phyloP scores from a whole-genome alignment of 345 rosid genomes.

The Garcia nutans region DNA sequence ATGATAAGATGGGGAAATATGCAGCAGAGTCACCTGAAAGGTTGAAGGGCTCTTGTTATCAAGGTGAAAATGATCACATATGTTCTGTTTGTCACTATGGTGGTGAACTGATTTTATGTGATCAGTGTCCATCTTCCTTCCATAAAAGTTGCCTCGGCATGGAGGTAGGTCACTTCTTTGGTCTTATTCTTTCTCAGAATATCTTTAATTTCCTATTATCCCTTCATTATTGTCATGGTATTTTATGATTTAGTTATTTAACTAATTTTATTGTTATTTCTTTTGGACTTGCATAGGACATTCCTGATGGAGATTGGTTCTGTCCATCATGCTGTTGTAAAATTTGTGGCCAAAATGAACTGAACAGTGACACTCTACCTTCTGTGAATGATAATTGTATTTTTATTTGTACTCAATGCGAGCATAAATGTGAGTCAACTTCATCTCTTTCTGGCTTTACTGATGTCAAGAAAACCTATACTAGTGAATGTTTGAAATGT shows the following conservation, averaged over 20 bases:
- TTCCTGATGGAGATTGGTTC: slow-evolving; percentile 89
- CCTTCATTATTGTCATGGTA: background rate
- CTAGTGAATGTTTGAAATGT: slow-evolving; percentile 5
- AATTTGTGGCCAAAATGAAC: slow-evolving; percentile 44
- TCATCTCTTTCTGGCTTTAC: slow-evolving; percentile 10
- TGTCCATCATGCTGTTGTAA: slow-evolving; percentile 80
- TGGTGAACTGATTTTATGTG: slow-evolving; percentile 72
- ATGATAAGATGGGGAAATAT: slow-evolving; percentile 24
- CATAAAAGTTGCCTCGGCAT: slow-evolving; percentile 69
- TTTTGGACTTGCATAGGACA: slow-evolving; percentile 32
- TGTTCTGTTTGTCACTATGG: slow-evolving; percentile 85
- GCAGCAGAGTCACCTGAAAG: slow-evolving; percentile 20
- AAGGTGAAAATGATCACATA: slow-evolving; percentile 50
- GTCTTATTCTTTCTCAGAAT: background rate
- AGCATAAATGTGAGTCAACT: slow-evolving; percentile 54
- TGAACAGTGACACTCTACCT: slow-evolving; percentile 28
- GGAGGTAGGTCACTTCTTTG: slow-evolving; percentile 27
- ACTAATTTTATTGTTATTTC: background rate
- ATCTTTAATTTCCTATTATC: background rate
- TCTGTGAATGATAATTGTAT: slow-evolving; percentile 23
- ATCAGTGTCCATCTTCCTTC: slow-evolving; percentile 81
- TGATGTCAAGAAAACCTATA: background rate
- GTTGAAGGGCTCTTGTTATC: slow-evolving; percentile 32
- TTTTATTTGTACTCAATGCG: slow-evolving; percentile 62
- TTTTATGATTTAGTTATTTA: background rate